Base-by-base conservation (phyloP, 192 early-diverging fungal species). In the Coemansia sp. region DNA sequence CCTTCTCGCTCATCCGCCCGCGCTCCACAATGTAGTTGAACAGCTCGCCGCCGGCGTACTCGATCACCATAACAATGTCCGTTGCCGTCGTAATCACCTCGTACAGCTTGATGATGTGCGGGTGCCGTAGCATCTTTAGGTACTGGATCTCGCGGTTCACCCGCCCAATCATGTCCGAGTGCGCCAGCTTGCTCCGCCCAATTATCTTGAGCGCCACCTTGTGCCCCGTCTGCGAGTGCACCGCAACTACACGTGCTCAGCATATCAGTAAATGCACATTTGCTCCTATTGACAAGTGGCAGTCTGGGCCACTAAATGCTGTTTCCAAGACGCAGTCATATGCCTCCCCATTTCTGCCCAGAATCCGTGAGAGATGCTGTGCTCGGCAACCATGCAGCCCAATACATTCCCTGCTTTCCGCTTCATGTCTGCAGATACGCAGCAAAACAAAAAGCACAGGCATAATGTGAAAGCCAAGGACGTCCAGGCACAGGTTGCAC, bases 31-130 rank as follows among this genome's bases (percentile, higher is more conserved):
- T 92, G 64, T 91, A 91, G 69, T 92, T 91, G 72, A 93, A 93
- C 38, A 93, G 80, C 62, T 93, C 92, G 65, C 89, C 89, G 51
- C 88, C 88, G 9, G 91, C 92, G 66, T 93, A 92, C 73, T 93
- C 92, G 48, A 90, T 89, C 59, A 95, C 97, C 93, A 98, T 92
- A 67, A 97, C 94, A 65, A 96, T 94, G 74, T 97, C 95, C 0
- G 95, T 95, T 1, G 92, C 85, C 5, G 95, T 98, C 5, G 93
- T 92, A 59, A 98, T 96, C 54, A 98, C 94, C 74, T 98, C 97
- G 84, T 98, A 95, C 81, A 98, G 85, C 84, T 98, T 98, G 79
- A 97, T 97, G 64, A 97, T 98, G 74, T 98, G 97, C 43, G 95
- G 94, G 71, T 98, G 97, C 60, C 95, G 87, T 27, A 98, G 84